These are phyloP conservation scores for Plasmodium coatneyi DNA, from an alignment of 169 alveolate species.

Conservation along the genomic window DNA sequence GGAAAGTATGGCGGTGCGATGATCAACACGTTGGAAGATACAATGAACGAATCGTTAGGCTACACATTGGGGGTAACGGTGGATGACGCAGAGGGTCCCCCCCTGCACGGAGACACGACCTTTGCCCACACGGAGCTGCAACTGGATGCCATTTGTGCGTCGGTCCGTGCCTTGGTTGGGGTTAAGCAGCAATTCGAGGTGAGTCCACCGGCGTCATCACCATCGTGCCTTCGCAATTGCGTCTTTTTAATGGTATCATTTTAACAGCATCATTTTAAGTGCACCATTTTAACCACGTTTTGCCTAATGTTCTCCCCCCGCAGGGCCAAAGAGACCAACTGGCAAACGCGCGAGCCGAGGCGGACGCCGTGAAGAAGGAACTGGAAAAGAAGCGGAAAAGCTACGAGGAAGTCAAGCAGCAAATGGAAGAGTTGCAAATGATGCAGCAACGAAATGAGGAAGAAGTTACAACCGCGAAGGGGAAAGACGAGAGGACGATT, in stretches of 20 bases:
- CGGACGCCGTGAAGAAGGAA: neutral
- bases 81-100: neutral
- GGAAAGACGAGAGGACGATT: slow-evolving; percentile 17
- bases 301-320: neutral
- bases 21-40: neutral
- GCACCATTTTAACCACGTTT: neutral
- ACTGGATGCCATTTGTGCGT: slow-evolving; percentile 23
- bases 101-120: neutral
- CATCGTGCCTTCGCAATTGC: neutral
- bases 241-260: neutral
- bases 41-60: neutral
- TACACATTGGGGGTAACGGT: neutral
- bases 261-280: too few species aligned
- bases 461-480: slow-evolving; percentile 17
- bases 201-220: neutral
- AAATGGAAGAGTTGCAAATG: neutral
- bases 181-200: slow-evolving; percentile 22
- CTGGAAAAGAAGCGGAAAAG: neutral
- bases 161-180: slow-evolving; percentile 6
- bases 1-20: neutral
- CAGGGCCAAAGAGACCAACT: slow-evolving; percentile 10
- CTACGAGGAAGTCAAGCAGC: slow-evolving; percentile 39
- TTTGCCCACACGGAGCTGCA: slow-evolving; percentile 11
- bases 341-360: neutral
- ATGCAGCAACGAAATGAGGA: neutral